A percentile compares a stretch with the other conserved stretches of the same genome.
phyloP scores from a whole-genome alignment of 2,329 filamentous ascomycete species.

The Fonsecaea monophora region DNA sequence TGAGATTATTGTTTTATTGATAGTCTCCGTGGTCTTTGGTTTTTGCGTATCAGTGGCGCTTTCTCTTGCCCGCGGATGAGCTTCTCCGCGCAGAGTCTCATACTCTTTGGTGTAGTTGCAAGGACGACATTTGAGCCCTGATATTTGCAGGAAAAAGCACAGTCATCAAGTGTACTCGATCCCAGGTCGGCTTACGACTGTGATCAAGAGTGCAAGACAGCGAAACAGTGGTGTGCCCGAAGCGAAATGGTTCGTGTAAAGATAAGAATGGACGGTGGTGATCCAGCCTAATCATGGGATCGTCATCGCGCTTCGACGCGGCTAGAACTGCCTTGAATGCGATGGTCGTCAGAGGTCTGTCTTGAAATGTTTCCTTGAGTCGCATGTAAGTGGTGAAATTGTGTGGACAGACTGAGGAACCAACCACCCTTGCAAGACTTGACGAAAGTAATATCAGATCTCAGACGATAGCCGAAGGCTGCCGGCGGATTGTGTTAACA shows the following conservation, averaged over 20 bases:
- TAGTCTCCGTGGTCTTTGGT: too few species aligned
- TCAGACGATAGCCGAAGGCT: neutral
- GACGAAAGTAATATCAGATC: neutral
- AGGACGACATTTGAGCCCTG: too few species aligned
- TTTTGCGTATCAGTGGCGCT: too few species aligned
- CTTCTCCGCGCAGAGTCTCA: too few species aligned
- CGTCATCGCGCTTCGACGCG: neutral
- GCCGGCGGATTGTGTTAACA: neutral
- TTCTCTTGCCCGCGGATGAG: too few species aligned
- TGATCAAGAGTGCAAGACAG: neutral
- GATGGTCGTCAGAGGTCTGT: neutral
- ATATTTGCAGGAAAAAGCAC: too few species aligned
- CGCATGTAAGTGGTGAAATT: neutral
- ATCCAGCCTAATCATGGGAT: neutral
- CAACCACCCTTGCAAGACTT: neutral
- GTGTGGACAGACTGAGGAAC: neutral
- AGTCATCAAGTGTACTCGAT: too few species aligned
- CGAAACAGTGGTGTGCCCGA: too few species aligned
- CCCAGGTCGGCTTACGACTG: too few species aligned
- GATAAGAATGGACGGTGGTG: neutral
- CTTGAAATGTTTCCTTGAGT: too few species aligned
- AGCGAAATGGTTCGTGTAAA: neutral
- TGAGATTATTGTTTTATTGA: too few species aligned
- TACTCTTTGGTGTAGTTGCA: too few species aligned
- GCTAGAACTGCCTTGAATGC: neutral